Percentiles rank a stretch among this genome's conserved stretches.
phyloP scores from a whole-genome alignment of 352 stramenopile genomes.

The Phytophthora sansomeana region DNA sequence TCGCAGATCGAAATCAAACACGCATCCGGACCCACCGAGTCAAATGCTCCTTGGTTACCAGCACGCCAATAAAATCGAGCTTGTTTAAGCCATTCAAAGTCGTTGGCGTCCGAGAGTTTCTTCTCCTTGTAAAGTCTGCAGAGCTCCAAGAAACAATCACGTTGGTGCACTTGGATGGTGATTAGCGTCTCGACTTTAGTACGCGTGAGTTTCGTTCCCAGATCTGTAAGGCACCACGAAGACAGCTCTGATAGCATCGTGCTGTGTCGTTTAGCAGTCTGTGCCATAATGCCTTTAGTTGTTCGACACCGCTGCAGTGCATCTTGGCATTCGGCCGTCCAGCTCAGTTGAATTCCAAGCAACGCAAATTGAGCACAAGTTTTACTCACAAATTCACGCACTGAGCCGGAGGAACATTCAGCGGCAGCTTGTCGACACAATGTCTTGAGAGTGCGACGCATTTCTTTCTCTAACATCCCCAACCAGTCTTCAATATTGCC shows the following conservation, averaged over 20 bases:
- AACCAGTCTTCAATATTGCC: conserved; percentile 91
- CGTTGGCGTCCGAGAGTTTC: conserved; percentile 75
- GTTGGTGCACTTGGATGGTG: conserved; percentile 93
- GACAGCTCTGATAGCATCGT: conserved; percentile 90
- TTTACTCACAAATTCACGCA: conserved; percentile 79
- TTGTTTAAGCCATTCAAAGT: conserved; percentile 90
- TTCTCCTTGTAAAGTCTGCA: conserved; percentile 82
- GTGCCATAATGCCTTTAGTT: conserved; percentile 87
- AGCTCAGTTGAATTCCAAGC: conserved; percentile 80
- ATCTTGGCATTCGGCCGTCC: conserved; percentile 78
- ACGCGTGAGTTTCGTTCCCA: conserved; percentile 91
- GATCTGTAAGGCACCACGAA: conserved; percentile 91
- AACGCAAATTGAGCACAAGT: conserved; percentile 79
- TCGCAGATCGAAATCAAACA: conserved; percentile 96
- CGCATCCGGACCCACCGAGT: conserved; percentile 89
- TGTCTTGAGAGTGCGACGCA: conserved; percentile 71
- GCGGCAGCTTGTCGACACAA: conserved; percentile 68
- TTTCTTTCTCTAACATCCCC: conserved; percentile 69
- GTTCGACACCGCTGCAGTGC: conserved; percentile 80
- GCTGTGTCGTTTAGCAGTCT: conserved; percentile 83
- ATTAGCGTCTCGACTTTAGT: conserved; percentile 95
- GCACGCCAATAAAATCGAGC: conserved; percentile 79
- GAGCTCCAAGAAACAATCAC: conserved; percentile 81
- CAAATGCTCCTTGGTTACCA: conserved; percentile 63
- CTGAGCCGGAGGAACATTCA: conserved; percentile 53